phyloP scores from a whole-genome alignment of 352 stramenopile species.

The Pythium insidiosum region DNA sequence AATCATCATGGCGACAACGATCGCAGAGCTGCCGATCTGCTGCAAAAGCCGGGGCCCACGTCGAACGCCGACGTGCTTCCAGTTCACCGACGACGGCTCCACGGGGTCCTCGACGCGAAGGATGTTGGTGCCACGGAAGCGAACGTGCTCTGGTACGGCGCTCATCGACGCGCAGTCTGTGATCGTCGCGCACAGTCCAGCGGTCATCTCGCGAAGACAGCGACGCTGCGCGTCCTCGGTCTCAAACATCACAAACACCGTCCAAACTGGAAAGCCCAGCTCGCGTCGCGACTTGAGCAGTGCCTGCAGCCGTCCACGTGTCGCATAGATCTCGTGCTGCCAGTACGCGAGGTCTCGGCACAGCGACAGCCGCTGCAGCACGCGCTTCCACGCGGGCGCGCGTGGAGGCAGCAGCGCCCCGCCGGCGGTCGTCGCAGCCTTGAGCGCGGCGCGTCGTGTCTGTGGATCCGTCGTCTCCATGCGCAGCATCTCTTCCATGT shows the following conservation, averaged over 20 bases:
- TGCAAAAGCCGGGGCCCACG: slow-evolving; percentile 29
- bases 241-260: slow-evolving; percentile 76
- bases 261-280: slow-evolving; percentile 42
- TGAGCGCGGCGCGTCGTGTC: slow-evolving; percentile 20
- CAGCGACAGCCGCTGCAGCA: slow-evolving; percentile 33
- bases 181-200: slow-evolving; percentile 35
- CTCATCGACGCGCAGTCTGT: slow-evolving; percentile 29
- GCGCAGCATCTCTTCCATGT: slow-evolving; percentile 60
- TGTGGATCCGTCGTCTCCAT: slow-evolving; percentile 45
- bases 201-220: slow-evolving; percentile 40
- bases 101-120: slow-evolving; percentile 51
- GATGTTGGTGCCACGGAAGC: slow-evolving; percentile 66
- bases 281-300: slow-evolving; percentile 22
- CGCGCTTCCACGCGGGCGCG: slow-evolving; percentile 13
- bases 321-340: slow-evolving; percentile 34
- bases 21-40: slow-evolving; percentile 31
- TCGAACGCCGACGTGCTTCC: slow-evolving; percentile 49
- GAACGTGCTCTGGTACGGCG: slow-evolving; percentile 23
- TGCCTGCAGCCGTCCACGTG: slow-evolving; percentile 28
- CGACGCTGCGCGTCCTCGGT: slow-evolving; percentile 47
- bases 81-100: slow-evolving; percentile 62
- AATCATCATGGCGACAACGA: slow-evolving; percentile 42
- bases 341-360: slow-evolving; percentile 54
- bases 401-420: slow-evolving; percentile 12
- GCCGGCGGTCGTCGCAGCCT: slow-evolving; percentile 24